A percentile compares a stretch with the other conserved stretches of the same genome.
Evolutionary conservation across 768 basidiomycete genomes (phyloP).

Genomic region (Hygrocybe coccinea): DNA sequence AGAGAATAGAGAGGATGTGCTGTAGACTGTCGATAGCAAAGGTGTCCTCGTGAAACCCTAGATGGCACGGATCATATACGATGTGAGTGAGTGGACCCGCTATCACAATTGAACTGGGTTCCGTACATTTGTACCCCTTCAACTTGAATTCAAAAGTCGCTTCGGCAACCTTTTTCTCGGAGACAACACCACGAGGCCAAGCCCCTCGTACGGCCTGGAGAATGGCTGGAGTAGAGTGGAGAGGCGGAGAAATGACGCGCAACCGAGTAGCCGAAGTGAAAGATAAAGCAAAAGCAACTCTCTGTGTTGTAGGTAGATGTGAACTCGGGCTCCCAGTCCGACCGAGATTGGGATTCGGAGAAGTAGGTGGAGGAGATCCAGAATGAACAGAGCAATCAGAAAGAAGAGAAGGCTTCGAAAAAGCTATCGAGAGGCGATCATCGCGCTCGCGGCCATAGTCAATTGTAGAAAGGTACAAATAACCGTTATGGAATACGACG

Average conservation of each 20-base stretch:
- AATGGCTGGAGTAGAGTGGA: slow-evolving; percentile 72
- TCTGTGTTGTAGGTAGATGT: slow-evolving; percentile 34
- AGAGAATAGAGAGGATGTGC: slow-evolving; percentile 63
- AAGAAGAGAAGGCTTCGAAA: slow-evolving; percentile 48
- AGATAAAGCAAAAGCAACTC: slow-evolving; percentile 64
- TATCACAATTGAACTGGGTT: slow-evolving; percentile 14
- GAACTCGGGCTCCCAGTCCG: slow-evolving; percentile 35
- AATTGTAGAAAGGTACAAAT: slow-evolving; percentile 59
- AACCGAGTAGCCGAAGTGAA: slow-evolving; percentile 63
- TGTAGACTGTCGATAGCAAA: slow-evolving; percentile 69
- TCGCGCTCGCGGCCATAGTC: slow-evolving; percentile 77
- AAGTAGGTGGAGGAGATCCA: slow-evolving; percentile 32
- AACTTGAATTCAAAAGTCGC: slow-evolving; percentile 75
- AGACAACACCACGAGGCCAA: slow-evolving; percentile 76
- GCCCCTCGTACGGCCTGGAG: slow-evolving; percentile 72
- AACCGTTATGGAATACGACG: slow-evolving; percentile 59
- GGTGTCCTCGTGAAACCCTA: slow-evolving; percentile 76
- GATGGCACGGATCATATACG: not conserved
- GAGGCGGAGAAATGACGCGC: slow-evolving; percentile 73
- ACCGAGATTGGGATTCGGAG: slow-evolving; percentile 36
- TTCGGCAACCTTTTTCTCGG: slow-evolving; percentile 70
- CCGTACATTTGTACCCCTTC: slow-evolving; percentile 74
- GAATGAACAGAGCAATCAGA: slow-evolving; percentile 25
- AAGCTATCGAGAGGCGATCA: slow-evolving; percentile 66
- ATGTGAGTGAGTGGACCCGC: slow-evolving; percentile 10